Evolutionary conservation across 768 basidiomycete genomes (phyloP), one percentile per base, ranked within the genome.

Genomic region (Zangia roseola): DNA sequence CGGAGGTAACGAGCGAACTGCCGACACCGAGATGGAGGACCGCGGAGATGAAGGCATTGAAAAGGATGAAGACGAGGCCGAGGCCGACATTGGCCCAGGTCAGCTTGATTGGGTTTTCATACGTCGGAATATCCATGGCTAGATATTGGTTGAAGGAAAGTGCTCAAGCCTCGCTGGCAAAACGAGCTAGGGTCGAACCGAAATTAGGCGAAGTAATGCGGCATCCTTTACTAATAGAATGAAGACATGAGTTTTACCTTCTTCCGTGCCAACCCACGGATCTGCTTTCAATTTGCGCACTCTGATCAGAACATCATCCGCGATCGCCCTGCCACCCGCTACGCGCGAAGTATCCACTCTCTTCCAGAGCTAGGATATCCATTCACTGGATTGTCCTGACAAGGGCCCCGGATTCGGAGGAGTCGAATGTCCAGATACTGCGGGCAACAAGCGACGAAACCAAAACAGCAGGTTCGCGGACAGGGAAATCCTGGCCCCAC

Each of bases 351-450:
- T 84, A 87, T 86, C 3, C 86, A 86, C 55, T 88, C 86, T 0
- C 85, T n/a, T n/a, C n/a, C 86, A 2, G 77, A 88, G 14, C 85
- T 86, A 4, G 83, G n/a, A n/a, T n/a, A 88, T 77, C 86, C 86
- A 88, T 62, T 88, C 86, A 12, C 84, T 84, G 1, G 82, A 68
- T 19, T 28, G 36, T 20, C 12, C 16, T 40, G 48, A 16, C 7
- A 10, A 26, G 26, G 5, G 5, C 26, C 26, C 26, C 10, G 26
- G 4, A 28, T 40, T 40, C n/a, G 40, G 41, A 4, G 69, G 66
- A 30, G 50, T 38, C 0, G 42, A 38, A n/a, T 82, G 71, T 9
- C 76, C 74, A 3, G 84, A 69, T 12, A 83, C 59, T 24, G 61
- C 64, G 17, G 58, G 56, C 1, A 84, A 79, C 43, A 88, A 60